Base-by-base conservation (phyloP, 345 rosid species). In the Schrenkiella parvula region DNA sequence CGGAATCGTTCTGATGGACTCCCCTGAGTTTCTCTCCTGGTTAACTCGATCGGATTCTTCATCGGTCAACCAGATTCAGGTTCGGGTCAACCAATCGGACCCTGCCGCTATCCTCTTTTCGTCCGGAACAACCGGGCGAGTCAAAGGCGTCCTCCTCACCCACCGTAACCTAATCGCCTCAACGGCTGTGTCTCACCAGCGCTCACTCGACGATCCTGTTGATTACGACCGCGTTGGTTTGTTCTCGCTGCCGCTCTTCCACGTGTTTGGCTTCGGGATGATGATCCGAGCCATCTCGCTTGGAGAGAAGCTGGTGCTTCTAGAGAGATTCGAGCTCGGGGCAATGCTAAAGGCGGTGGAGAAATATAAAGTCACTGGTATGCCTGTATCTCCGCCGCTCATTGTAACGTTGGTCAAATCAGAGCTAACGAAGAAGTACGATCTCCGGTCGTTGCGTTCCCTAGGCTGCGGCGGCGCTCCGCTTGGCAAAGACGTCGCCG, bases 311-410 rank as follows among this genome's bases (percentile, higher is more conserved):
- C 32, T 76, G 61, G 87, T 87, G 62, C 61, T 82, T 43, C 54
- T 78, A 54, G 84, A 72, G 68, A 84, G 81, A 75, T 91, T 91
- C 25, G 83, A 88, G 14, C 32, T 90, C 3, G 86, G 78, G 67
- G 76, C 50, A 28, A 72, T 82, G 89, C 51, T 91, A 59, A 79
- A 70, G 73, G 74, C 80, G 0, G 77, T 89, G 14, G 93, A 89
- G 84, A 85, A 77, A 77, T 86, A 86, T 64, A 79, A 73, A 72
- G 80, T 89, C 25, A 80, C 83, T 13, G 76, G 59, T 69, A 84
- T 89, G 86, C 91, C 96, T 57, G 98, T 85, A 8, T 83, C 98
- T 8, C 98, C 96, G 26, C 96, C 97, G 44, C 71, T 91, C 44
- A 69, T 93, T 1, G 88, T 93, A 79, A 78, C 88, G 54, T 66